Base-by-base conservation (phyloP, 352 stramenopile species). In the Phytophthora rubi region DNA sequence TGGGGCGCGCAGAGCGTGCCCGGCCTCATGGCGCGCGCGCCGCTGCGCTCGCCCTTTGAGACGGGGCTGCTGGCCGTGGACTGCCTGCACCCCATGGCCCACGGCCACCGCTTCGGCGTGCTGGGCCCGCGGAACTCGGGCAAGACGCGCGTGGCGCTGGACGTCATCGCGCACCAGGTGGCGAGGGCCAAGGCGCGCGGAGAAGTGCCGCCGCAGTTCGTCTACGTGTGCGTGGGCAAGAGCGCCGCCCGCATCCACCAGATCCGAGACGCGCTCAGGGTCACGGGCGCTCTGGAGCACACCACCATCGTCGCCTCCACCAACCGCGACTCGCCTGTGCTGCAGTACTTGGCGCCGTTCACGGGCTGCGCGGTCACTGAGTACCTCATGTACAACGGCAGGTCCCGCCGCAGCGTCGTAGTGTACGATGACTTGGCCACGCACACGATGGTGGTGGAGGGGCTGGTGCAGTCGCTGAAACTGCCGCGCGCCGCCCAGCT, bases 291-390 rank as follows among this genome's bases (percentile, higher is more conserved):
- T 4, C 35, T 93, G 12, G 59, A 70, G 28, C 53, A 92, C 74
- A 88, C 78, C 58, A 95, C 87, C n/a, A 72, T 95, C 53, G 72
- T 95, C 8, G 82, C 85, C 3, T 77, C 85, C 0, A 82, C 80
- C 52, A 82, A 92, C 53, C 82, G 81, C 44, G 81, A 91, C 63
- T 90, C 85, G 68, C 73, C 82, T 32, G 86, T 93, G 59, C 67
- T 88, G 79, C 87, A 95, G 75, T 95, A 92, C 73, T 71, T 95
- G 45, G 77, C 87, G 54, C 87, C 87, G n/a, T 95, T 95, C 64
- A 81, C 83, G 0, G 87, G 87, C n/a, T 92, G 83, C 54, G 81
- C 84, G 1, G 65, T 95, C 33, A 85, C 84, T 28, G 87, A 95
- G 67, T 89, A 80, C 60, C 83, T 91, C 44, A 90, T 91, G 81